Conservation (phyloP, 257 asterid species). For the Jaltomata sinuosa region DNA sequence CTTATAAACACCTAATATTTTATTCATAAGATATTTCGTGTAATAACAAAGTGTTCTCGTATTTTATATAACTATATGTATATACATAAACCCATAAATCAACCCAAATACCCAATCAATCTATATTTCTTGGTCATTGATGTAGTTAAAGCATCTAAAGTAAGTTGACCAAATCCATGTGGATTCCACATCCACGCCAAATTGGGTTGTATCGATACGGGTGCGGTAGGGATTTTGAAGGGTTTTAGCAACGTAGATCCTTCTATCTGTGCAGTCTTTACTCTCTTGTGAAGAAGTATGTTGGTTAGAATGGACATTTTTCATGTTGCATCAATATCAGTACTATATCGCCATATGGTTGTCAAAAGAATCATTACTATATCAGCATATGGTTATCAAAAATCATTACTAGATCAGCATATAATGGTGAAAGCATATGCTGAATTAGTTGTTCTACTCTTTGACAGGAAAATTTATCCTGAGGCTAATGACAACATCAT, state of each 20-base stretch:
- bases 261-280: background rate
- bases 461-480: background rate
- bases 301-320: background rate
- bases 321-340: background rate
- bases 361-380: background rate
- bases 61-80: background rate
- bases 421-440: background rate
- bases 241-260: background rate
- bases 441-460: background rate
- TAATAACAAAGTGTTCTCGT: background rate
- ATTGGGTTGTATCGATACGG: background rate
- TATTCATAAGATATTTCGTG: background rate
- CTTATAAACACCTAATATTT: background rate
- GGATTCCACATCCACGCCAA: rapidly evolving
- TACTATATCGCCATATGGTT: background rate
- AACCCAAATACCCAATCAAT: background rate
- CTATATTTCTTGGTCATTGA: background rate
- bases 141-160: background rate
- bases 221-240: background rate
- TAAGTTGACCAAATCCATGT: background rate
- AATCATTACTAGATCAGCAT: background rate
- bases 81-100: background rate
- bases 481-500: background rate
- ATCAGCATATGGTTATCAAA: background rate
- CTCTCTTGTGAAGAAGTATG: background rate